Evolutionary conservation across 2,329 filamentous ascomycete genomes (phyloP).

Genomic region (Aspergillus eucalypticola): DNA sequence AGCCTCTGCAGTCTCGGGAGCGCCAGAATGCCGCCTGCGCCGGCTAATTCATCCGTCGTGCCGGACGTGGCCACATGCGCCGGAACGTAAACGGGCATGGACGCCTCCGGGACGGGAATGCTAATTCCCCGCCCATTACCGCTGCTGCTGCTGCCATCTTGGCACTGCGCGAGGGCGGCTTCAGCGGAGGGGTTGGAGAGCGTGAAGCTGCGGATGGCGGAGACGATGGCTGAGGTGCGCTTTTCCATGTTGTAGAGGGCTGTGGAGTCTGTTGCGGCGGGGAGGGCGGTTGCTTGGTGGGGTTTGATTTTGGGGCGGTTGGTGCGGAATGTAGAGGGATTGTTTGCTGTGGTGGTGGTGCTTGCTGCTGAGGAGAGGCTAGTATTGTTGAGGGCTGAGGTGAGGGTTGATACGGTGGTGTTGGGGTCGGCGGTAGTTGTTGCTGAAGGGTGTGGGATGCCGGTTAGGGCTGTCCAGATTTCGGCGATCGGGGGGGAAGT

Average conservation of each 20-base stretch:
- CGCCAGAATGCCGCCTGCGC: conserved; percentile 42
- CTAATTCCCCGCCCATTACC: conserved; percentile 28
- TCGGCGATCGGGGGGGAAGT: conserved; percentile 56
- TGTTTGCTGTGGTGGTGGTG: conserved; percentile 20
- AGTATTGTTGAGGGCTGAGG: conserved; percentile 25
- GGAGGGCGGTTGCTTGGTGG: conserved; percentile 47
- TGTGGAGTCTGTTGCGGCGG: conserved; percentile 40
- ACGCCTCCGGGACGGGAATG: conserved; percentile 36
- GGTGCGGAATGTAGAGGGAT: conserved; percentile 11
- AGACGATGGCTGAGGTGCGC: conserved; percentile 43
- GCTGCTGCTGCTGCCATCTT: conserved; percentile 6
- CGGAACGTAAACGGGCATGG: conserved; percentile 38
- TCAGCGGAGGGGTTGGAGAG: conserved; percentile 41
- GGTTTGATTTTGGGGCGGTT: conserved; percentile 35
- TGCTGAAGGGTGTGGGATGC: conserved; percentile 33
- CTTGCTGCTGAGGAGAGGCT: conserved; percentile 28
- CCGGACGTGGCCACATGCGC: conserved; percentile 38
- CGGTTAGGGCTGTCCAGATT: conserved; percentile 61
- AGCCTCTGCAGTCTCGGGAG: conserved; percentile 47
- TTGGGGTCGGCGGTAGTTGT: conserved; percentile 11
- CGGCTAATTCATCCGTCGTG: conserved; percentile 46
- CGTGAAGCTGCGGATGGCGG: conserved; percentile 44
- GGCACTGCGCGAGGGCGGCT: conserved; percentile 34
- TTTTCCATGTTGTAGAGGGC: conserved; percentile 49
- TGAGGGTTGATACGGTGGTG: conserved; percentile 20